phyloP scores from a whole-genome alignment of 139 green algal species.

The Chlorokybus atmophyticus region DNA sequence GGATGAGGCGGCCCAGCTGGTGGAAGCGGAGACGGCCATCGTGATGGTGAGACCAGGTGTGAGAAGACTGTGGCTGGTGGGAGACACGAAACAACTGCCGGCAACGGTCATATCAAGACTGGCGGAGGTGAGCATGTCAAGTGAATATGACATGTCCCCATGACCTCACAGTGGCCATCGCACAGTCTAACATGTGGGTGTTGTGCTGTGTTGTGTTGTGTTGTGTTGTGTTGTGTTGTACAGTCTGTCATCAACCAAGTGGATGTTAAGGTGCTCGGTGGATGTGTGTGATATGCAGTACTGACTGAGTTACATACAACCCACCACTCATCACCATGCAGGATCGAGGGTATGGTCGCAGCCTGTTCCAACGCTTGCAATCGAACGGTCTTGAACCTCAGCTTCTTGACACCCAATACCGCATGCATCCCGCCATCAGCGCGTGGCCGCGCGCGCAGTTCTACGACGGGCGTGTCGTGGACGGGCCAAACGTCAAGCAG shows the following conservation, averaged over 20 bases:
- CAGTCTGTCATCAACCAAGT: too few species aligned
- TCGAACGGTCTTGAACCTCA: slow-evolving; percentile 28
- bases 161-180: too few species aligned
- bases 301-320: too few species aligned
- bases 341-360: slow-evolving; percentile 8
- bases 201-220: too few species aligned
- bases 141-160: too few species aligned
- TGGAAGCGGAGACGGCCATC: slow-evolving; percentile 66
- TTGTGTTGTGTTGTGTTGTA: too few species aligned
- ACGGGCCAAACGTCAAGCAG: slow-evolving; percentile 15
- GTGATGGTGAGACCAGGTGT: slow-evolving; percentile 48
- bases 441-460: slow-evolving; percentile 27
- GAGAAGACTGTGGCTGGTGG: slow-evolving; percentile 30
- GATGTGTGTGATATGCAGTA: too few species aligned
- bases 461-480: slow-evolving; percentile 13
- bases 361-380: slow-evolving; percentile 47
- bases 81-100: slow-evolving; percentile 33
- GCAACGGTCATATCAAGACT: slow-evolving; percentile 39
- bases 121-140: not conserved
- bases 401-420: slow-evolving; percentile 53
- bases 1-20: slow-evolving; percentile 83
- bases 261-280: too few species aligned
- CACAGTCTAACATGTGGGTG: too few species aligned
- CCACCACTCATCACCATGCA: not conserved
- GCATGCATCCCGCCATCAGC: slow-evolving; percentile 83